Evolutionary conservation across 768 basidiomycete genomes (phyloP), one percentile per base, ranked within the genome.

Genomic region (Sporobolomyces pararoseus): DNA sequence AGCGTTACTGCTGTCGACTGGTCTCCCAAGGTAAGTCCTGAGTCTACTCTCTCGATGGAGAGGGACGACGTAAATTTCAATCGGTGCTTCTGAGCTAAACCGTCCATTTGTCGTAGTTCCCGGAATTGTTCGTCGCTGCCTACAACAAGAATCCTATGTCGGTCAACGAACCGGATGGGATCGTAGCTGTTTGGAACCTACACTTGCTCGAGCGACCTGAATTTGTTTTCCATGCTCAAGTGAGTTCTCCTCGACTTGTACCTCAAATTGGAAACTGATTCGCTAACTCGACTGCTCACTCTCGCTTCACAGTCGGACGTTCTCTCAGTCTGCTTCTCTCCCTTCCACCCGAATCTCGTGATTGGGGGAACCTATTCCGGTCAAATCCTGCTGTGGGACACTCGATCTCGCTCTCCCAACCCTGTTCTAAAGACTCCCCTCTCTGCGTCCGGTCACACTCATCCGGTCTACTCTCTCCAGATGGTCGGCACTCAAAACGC

Each of bases 281-380:
- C n/a, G 34, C 34, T 31, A 25, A n/a, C 62, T 35, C 66, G n/a
- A 37, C 27, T 5, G 6, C 50, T 52, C 12, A 14, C 14, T 23
- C 50, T 31, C 23, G n/a, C n/a, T n/a, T 44, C 46, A 25, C 79
- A 97, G 96, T 97, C 96, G 54, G 96, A 99, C 77, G 93, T 98
- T 42, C 86, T 99, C 25, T 96, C 95, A 0, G 91, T 98, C 10
- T 88, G 89, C 12, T 98, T 98, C 79, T 97, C 96, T 0, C 94
- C 96, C 0, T 98, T 96, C 80, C 95, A 99, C 79, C 90, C 96
- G 2, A 98, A 96, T 76, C 86, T 97, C 23, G 85, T 99, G 46
- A 96, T 98, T 72, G 96, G 96, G 61, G 96, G 96, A 29, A 97
- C 96, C n/a, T 98, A 98, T 78, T 97, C 96, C 34, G 96, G 96